Percentiles rank a stretch among this genome's conserved stretches.
Evolutionary conservation across 371 early-diverging fungal genomes (phyloP).

Genomic region (Parasitella parasitica): DNA sequence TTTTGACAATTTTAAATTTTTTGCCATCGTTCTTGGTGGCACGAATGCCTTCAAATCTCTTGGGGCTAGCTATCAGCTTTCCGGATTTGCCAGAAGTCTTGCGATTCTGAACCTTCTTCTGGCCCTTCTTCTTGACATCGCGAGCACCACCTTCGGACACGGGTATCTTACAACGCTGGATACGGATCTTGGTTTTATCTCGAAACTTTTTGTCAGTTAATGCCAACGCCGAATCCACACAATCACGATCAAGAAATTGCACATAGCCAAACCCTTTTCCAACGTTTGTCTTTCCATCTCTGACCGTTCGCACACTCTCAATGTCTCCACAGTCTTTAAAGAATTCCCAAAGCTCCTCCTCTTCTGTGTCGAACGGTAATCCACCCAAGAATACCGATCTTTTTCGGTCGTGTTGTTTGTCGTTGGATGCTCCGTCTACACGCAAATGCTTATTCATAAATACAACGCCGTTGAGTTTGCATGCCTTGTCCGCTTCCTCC

Average conservation of each 20-base stretch:
- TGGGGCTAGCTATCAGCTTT: slow-evolving; percentile 43
- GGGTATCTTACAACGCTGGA: slow-evolving; percentile 59
- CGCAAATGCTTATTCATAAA: slow-evolving; percentile 88
- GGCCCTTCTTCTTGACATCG: slow-evolving; percentile 24
- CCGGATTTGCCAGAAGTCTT: slow-evolving; percentile 29
- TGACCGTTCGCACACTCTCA: slow-evolving; percentile 82
- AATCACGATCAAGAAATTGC: slow-evolving; percentile 66
- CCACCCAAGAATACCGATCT: slow-evolving; percentile 91
- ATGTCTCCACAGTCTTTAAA: slow-evolving; percentile 85
- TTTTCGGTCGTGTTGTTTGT: slow-evolving; percentile 71
- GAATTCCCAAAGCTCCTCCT: slow-evolving; percentile 84
- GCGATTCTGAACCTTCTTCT: slow-evolving; percentile 11
- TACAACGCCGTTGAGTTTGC: slow-evolving; percentile 73
- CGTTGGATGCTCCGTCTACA: slow-evolving; percentile 70
- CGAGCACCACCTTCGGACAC: slow-evolving; percentile 44
- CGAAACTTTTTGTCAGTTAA: slow-evolving; percentile 72
- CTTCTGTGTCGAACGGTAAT: slow-evolving; percentile 82
- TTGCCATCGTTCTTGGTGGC: slow-evolving; percentile 49
- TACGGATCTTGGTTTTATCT: slow-evolving; percentile 59
- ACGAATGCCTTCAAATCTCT: slow-evolving; percentile 61
- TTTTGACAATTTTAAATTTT: slow-evolving; percentile 25
- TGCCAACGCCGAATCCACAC: slow-evolving; percentile 79
- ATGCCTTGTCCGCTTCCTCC: slow-evolving; percentile 65
- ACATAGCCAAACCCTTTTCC: slow-evolving; percentile 96
- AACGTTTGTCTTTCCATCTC: slow-evolving; percentile 86